A percentile compares a stretch with the other conserved stretches of the same genome.
Conservation (phyloP, 257 asterid species). For the Jasminum sambac region DNA sequence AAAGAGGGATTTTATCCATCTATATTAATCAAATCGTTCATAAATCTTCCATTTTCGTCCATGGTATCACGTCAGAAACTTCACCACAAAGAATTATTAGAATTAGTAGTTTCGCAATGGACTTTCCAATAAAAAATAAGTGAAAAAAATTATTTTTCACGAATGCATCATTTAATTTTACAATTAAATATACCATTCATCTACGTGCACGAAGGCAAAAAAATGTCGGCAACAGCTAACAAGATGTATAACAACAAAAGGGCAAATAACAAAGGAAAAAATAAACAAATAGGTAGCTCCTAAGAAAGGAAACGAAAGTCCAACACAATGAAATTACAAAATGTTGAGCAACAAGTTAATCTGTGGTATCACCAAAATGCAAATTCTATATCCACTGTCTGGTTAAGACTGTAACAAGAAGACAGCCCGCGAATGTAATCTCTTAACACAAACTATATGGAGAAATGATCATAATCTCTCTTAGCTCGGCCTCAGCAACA, state of each 20-base stretch:
- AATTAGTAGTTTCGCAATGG: no score
- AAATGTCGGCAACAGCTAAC: not conserved
- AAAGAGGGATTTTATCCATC: no score
- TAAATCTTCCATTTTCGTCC: no score
- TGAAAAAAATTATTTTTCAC: no score
- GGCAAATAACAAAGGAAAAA: not conserved
- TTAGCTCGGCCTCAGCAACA: slow-evolving; percentile 22
- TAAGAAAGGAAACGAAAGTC: not conserved
- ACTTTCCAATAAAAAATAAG: no score
- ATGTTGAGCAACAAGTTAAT: not conserved
- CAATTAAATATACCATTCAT: no score
- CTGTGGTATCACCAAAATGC: not conserved
- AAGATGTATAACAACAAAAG: not conserved
- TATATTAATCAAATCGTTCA: no score
- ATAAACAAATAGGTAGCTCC: no score
- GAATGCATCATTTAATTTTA: no score
- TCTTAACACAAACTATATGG: slow-evolving; percentile 26
- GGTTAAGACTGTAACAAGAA: slow-evolving; percentile 29
- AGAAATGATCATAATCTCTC: slow-evolving; percentile 20
- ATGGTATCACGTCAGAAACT: no score
- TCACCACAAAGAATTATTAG: no score
- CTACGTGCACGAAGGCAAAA: no score
- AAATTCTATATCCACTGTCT: slow-evolving; percentile 28
- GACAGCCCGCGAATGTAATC: slow-evolving; percentile 26
- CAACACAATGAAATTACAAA: not conserved